These are phyloP conservation scores for Diaporthe ilicicola DNA, from an alignment of 2,329 filamentous ascomycete genomes.

Conservation along the genomic window DNA sequence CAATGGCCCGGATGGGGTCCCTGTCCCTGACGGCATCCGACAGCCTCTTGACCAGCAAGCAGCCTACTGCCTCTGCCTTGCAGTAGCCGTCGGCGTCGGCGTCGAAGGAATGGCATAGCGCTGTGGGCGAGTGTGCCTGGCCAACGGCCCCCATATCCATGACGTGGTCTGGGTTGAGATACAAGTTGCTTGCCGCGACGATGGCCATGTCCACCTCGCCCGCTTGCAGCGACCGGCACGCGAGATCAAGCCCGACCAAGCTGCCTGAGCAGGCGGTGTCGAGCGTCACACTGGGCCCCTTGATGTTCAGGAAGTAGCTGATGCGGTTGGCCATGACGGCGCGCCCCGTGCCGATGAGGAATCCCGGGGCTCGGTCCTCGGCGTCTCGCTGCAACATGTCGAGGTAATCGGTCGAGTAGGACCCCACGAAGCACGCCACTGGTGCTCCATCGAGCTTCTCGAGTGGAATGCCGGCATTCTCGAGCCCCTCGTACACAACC, in stretches of 20 bases:
- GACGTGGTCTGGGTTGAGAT: neutral
- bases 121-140: neutral
- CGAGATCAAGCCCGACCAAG: neutral
- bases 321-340: neutral
- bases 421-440: constrained; percentile 29
- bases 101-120: constrained; percentile 30
- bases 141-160: neutral
- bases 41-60: neutral
- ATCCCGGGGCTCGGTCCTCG: neutral
- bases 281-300: constrained; percentile 10
- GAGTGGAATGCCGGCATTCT: constrained; percentile 34
- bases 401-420: neutral
- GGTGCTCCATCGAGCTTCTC: constrained; percentile 10
- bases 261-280: constrained; percentile 21
- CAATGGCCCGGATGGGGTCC: neutral
- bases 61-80: constrained; percentile 41
- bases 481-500: constrained; percentile 36
- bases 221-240: neutral
- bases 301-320: constrained; percentile 4
- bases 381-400: neutral
- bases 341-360: neutral
- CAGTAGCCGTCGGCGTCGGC: neutral
- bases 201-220: neutral
- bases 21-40: neutral
- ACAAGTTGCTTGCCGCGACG: neutral